These are phyloP conservation scores for Saraca asoca DNA, from an alignment of 331 rosid species.

Conservation along the genomic window DNA sequence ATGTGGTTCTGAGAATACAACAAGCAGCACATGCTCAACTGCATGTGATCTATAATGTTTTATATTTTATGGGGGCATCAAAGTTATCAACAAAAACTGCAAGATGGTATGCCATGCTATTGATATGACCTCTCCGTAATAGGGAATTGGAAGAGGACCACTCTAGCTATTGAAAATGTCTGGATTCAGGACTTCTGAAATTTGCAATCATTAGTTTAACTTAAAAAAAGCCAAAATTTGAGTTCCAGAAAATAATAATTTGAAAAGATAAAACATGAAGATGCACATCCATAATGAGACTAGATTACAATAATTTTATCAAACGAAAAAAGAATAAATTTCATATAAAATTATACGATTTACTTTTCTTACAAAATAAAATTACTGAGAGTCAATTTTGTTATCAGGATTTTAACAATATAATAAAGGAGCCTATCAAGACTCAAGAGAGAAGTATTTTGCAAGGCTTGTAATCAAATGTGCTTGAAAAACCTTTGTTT, in stretches of 20 bases:
- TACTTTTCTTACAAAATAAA: too few relatives aligned
- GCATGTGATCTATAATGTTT: slow-evolving; percentile 25
- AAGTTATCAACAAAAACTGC: slow-evolving; percentile 9
- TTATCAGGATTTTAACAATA: too few relatives aligned
- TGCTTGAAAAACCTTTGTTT: background rate
- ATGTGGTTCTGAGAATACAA: slow-evolving; percentile 7
- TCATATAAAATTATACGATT: too few relatives aligned
- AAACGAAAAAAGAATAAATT: too few relatives aligned
- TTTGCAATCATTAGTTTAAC: slow-evolving; percentile 3
- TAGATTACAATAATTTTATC: too few relatives aligned
- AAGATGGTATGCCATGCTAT: slow-evolving; percentile 32
- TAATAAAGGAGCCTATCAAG: too few relatives aligned
- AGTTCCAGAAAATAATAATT: background rate
- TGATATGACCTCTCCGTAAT: background rate
- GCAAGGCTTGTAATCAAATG: background rate
- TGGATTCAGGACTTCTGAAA: background rate
- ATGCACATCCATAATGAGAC: background rate
- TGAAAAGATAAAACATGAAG: background rate
- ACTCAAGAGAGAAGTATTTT: background rate
- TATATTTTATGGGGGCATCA: slow-evolving; percentile 7
- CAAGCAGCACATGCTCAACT: slow-evolving; percentile 20
- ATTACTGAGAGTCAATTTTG: too few relatives aligned
- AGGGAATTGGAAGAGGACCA: background rate
- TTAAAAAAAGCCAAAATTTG: background rate
- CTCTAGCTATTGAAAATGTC: background rate